phyloP scores from a whole-genome alignment of 805 yeast genomes.

The Alloascoidea hylecoeti region DNA sequence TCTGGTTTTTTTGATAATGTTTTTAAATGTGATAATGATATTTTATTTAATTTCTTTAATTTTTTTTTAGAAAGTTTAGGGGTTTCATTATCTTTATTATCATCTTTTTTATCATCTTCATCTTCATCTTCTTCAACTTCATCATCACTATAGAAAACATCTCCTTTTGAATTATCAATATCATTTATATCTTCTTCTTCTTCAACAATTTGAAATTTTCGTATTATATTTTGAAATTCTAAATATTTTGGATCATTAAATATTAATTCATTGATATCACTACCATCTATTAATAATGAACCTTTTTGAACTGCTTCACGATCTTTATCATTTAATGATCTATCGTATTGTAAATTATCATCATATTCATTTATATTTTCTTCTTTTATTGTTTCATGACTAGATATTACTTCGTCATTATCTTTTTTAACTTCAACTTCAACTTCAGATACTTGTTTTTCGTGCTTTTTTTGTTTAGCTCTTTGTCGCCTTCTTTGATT shows the following conservation, averaged over 20 bases:
- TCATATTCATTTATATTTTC: constrained; percentile 3
- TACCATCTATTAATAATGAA: constrained; percentile 9
- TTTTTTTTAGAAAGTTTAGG: constrained; percentile 27
- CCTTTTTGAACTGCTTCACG: constrained; percentile 3
- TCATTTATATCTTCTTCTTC: constrained; percentile 10
- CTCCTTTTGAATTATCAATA: constrained; percentile 19
- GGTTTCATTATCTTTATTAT: constrained; percentile 11
- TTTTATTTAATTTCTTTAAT: constrained; percentile 33
- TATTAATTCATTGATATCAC: constrained; percentile 12
- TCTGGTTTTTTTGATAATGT: constrained; percentile 49
- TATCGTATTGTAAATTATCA: not conserved
- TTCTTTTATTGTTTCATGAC: not conserved
- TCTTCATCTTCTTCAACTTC: constrained; percentile 13
- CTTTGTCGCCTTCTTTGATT: constrained; percentile 22
- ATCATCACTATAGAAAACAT: constrained; percentile 19
- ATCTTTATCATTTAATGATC: constrained; percentile 2
- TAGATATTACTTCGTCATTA: constrained; percentile 1
- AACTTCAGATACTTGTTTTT: constrained; percentile 11
- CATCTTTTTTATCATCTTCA: constrained; percentile 8
- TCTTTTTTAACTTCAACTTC: constrained; percentile 6
- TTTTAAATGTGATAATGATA: constrained; percentile 58
- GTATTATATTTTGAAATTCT: constrained; percentile 20
- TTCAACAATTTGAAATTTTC: constrained; percentile 17
- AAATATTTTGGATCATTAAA: constrained; percentile 18
- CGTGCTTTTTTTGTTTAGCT: constrained; percentile 24